Conservation (phyloP, 2,329 filamentous ascomycete genomes). For the Aureobasidium sp. region DNA sequence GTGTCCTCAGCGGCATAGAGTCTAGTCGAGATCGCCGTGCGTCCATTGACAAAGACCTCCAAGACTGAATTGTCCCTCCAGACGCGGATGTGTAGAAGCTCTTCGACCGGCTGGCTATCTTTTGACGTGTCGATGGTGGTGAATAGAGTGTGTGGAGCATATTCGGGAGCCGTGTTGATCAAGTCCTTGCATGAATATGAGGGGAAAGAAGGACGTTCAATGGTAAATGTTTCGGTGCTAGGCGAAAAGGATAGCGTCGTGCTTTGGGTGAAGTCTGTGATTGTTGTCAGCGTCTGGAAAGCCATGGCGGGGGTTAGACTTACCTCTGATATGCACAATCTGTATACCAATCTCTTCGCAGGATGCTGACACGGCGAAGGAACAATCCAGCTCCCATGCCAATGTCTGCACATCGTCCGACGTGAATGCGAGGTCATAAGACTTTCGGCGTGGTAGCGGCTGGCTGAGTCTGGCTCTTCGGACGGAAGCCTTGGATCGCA, state of each 20-base stretch:
- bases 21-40: neutral
- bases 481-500: neutral
- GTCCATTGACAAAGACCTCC: neutral
- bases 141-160: neutral
- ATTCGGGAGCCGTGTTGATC: neutral
- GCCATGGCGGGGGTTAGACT: too few relatives aligned
- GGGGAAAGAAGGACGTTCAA: neutral
- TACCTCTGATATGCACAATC: neutral
- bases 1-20: neutral
- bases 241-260: neutral
- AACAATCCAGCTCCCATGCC: neutral
- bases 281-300: neutral
- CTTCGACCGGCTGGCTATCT: neutral
- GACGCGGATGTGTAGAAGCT: neutral
- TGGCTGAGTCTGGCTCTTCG: neutral
- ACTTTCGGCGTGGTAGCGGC: neutral
- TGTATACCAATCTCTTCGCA: neutral
- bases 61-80: neutral
- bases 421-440: neutral
- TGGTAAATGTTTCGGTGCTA: neutral
- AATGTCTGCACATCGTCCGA: neutral
- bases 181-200: neutral
- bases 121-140: neutral
- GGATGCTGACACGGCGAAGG: neutral
- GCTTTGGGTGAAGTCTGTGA: neutral